Evolutionary conservation across 192 early-diverging fungal species (phyloP).

Genomic region (Podochytrium sp.): DNA sequence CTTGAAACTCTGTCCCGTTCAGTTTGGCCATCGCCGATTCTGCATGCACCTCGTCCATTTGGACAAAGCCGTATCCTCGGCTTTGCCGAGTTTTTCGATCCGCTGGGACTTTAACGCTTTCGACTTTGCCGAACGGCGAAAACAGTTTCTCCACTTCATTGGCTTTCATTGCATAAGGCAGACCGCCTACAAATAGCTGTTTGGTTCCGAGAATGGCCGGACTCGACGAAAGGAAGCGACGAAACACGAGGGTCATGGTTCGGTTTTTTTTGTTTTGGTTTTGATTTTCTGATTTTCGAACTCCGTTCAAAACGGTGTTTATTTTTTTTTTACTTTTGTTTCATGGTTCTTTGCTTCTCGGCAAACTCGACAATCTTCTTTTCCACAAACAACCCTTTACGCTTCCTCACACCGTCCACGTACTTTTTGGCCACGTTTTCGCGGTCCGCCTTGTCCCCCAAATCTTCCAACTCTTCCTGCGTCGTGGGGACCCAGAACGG

Average conservation of each 20-base stretch:
- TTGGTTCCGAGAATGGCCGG: not conserved
- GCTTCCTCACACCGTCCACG: constrained; percentile 91
- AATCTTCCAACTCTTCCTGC: constrained; percentile 95
- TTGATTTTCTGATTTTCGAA: not conserved
- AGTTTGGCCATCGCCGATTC: constrained; percentile 35
- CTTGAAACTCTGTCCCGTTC: constrained; percentile 39
- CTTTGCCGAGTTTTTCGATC: constrained; percentile 70
- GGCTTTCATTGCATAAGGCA: too few species aligned
- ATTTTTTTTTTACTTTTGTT: constrained; percentile 60
- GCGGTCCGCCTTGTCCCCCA: constrained; percentile 95
- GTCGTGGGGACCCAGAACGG: constrained; percentile 99
- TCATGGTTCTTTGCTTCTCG: constrained; percentile 82
- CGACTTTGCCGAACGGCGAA: constrained; percentile 65
- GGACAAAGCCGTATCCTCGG: constrained; percentile 63
- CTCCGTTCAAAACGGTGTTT: too few species aligned
- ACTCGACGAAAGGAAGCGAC: not conserved
- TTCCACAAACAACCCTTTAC: constrained; percentile 94
- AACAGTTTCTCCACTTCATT: too few species aligned
- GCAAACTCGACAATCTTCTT: constrained; percentile 85
- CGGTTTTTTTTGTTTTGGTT: not conserved
- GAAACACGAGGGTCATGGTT: not conserved
- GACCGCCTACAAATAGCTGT: not conserved
- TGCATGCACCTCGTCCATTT: constrained; percentile 41
- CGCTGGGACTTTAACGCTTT: constrained; percentile 68
- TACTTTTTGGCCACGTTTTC: constrained; percentile 97